A percentile compares a stretch with the other conserved stretches of the same genome.
These are phyloP conservation scores for Sporisorium reilianum DNA, from an alignment of 1,284 basidiomycete genomes.

Conservation along the genomic window DNA sequence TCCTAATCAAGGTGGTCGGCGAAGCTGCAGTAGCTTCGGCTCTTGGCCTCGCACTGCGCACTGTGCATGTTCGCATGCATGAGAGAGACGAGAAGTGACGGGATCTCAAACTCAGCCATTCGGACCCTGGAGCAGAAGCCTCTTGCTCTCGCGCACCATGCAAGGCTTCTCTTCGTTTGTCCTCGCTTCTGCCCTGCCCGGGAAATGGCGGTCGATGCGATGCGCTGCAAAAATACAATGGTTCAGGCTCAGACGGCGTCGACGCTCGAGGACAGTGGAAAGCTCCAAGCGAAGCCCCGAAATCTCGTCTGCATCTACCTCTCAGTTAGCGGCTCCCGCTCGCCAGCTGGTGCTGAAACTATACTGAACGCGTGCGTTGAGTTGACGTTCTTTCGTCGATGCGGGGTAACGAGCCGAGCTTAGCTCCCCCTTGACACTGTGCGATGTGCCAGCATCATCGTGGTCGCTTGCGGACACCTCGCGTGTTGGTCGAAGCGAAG, in stretches of 20 bases:
- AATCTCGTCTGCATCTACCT: neutral
- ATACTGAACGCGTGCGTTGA: too few species aligned
- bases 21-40: neutral
- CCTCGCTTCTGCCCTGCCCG: too few species aligned
- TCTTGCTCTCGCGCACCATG: constrained; percentile 3
- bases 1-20: neutral
- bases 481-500: neutral
- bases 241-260: neutral
- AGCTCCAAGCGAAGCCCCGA: neutral
- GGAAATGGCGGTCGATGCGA: neutral
- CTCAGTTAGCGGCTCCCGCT: constrained; percentile 3
- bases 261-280: neutral
- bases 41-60: neutral
- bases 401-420: constrained; percentile 9
- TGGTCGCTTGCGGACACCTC: constrained; percentile 2
- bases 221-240: too few species aligned
- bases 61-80: neutral
- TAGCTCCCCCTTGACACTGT: neutral
- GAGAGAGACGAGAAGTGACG: neutral
- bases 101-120: neutral
- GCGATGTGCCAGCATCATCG: constrained; percentile 4
- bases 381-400: neutral
- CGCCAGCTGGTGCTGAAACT: neutral
- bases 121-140: neutral
- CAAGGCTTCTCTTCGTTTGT: constrained; percentile 3